Evolutionary conservation across 2,329 filamentous ascomycete species (phyloP), one percentile per base, ranked within the genome.

Genomic region (Boeremia lycopersici): DNA sequence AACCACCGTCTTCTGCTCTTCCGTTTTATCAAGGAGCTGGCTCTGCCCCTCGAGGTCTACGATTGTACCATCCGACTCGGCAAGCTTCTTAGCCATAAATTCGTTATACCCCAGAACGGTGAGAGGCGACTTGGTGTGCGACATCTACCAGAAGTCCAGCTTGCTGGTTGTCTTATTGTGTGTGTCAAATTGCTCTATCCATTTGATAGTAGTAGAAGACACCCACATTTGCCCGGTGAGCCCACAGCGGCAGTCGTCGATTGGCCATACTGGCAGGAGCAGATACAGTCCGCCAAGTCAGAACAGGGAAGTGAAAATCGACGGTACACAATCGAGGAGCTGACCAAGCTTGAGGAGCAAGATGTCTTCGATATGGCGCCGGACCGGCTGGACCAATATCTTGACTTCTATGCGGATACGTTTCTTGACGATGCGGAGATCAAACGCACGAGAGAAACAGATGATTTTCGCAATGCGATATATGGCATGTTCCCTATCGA

Each of bases 151-250:
- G 95, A 98, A 67, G 79, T 90, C 6, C 84, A 89, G 38, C 77
- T 97, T 1, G 79, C 91, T 50, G 81, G 87, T 4, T 77, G 91
- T 3, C 73, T 96, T 3, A 78, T 96, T 2, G 81, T 96, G 12
- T 86, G 89, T 4, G 86, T 89, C 3, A 97, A 97, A 65, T 73
- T 96, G 2, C 79, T 89, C 17, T 92, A 91, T 64, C 91, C 93
- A 0, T 85, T 96, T 39, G 86, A 91, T 65, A 77, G 78, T 19
- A 66, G 81, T 11, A 72, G 79, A 47, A 78, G 87, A 36, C 78
- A 79, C 61, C 82, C 81, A 7, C 73, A 69, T 31, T 79, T 78
- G 15, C 61, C 77, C 12, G 76, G 77, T 9, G 87, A 90, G 53
- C 82, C 86, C 1, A 79, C 84, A 12, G 78, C 79, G 3, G 74